A percentile compares a stretch with the other conserved stretches of the same genome.
These are phyloP conservation scores for Ganoderma resinaceum DNA, from an alignment of 1,284 basidiomycete species.

Conservation along the genomic window DNA sequence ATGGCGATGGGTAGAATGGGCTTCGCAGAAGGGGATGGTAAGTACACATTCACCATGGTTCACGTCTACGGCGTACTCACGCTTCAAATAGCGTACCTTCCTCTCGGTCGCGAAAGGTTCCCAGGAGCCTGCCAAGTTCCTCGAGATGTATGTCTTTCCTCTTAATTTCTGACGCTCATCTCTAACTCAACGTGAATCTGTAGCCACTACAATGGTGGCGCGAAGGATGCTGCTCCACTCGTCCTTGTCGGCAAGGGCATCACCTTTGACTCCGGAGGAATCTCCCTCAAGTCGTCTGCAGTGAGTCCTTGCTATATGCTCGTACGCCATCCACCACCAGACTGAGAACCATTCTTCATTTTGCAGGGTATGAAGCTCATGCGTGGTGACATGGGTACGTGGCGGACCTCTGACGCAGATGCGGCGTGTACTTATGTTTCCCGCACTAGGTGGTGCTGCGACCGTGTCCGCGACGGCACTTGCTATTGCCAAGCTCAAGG, in stretches of 20 bases:
- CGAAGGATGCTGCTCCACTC: slow-evolving; percentile 64
- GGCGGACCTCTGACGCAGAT: not conserved
- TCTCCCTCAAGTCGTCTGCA: slow-evolving; percentile 80
- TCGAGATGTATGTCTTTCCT: slow-evolving; percentile 73
- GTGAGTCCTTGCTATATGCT: slow-evolving; percentile 52
- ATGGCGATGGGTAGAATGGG: slow-evolving; percentile 62
- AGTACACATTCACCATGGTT: slow-evolving; percentile 1
- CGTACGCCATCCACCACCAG: not conserved
- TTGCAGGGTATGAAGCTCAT: slow-evolving; percentile 78
- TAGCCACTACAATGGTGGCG: slow-evolving; percentile 84
- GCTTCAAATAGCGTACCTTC: slow-evolving; percentile 69
- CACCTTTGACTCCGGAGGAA: slow-evolving; percentile 91
- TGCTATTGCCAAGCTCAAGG: slow-evolving; percentile 82
- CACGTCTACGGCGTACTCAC: not conserved
- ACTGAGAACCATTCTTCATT: not conserved
- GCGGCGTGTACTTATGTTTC: slow-evolving; percentile 4
- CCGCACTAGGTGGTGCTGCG: slow-evolving; percentile 74
- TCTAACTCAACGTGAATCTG: not conserved
- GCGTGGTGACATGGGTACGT: slow-evolving; percentile 83
- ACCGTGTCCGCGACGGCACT: slow-evolving; percentile 75
- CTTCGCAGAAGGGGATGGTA: slow-evolving; percentile 84
- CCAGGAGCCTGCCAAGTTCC: slow-evolving; percentile 84
- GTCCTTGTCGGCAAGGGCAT: slow-evolving; percentile 91
- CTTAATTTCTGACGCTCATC: not conserved
- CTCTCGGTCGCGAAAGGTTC: slow-evolving; percentile 88